Conservation (phyloP, 2,329 filamentous ascomycete genomes). For the Sclerotinia trifoliorum region DNA sequence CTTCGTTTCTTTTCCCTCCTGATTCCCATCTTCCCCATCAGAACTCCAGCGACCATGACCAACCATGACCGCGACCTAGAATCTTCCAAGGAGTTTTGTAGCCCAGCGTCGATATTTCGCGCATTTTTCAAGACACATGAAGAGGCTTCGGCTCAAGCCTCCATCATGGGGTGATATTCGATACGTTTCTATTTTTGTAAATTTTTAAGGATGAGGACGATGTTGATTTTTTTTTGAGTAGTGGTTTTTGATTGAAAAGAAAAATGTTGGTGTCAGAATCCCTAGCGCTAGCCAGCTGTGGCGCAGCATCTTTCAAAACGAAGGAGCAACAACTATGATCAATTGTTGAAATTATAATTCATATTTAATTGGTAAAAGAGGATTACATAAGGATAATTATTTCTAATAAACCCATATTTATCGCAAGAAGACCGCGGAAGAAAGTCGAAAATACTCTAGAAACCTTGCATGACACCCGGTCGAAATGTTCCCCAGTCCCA, state of each 20-base stretch:
- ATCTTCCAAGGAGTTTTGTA: slow-evolving; percentile 7
- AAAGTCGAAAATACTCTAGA: not conserved
- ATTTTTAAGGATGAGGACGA: not conserved
- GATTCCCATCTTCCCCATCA: not conserved
- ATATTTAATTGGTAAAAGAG: not conserved
- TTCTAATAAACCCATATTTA: too few relatives aligned
- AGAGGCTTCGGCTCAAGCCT: not conserved
- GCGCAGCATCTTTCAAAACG: not conserved
- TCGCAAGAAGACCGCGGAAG: not conserved
- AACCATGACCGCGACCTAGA: slow-evolving; percentile 5
- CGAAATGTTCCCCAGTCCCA: slow-evolving; percentile 42
- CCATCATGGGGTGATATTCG: not conserved
- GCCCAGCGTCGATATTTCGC: not conserved
- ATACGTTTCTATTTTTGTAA: not conserved
- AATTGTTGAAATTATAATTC: not conserved
- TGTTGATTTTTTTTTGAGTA: too few relatives aligned
- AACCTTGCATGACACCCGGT: slow-evolving; percentile 37
- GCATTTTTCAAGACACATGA: not conserved
- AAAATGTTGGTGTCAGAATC: not conserved
- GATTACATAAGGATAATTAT: too few relatives aligned
- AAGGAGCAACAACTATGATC: not conserved
- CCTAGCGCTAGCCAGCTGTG: not conserved
- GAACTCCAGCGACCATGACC: not conserved
- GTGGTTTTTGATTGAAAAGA: not conserved
- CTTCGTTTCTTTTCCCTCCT: not conserved